These are phyloP conservation scores for Mortierella hygrophila DNA, from an alignment of 192 early-diverging fungal species.

Conservation along the genomic window DNA sequence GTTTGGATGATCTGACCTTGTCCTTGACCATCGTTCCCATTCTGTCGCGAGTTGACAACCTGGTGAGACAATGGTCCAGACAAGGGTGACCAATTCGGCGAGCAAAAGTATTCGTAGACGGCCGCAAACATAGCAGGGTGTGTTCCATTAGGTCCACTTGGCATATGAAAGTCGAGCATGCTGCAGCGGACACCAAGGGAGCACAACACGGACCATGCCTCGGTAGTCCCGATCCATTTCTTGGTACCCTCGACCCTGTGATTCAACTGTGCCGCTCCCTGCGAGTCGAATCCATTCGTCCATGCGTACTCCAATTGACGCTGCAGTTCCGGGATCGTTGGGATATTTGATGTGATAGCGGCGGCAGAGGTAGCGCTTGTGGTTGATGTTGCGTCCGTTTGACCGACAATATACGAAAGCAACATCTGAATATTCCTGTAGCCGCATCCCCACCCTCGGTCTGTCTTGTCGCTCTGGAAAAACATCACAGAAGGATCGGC, in stretches of 20 bases:
- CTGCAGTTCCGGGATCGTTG: constrained; percentile 35
- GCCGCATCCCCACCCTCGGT: constrained; percentile 79
- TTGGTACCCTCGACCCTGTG: constrained; percentile 65
- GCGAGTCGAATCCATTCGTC: constrained; percentile 65
- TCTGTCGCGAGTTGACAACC: background rate
- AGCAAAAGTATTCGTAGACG: constrained; percentile 69
- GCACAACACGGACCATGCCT: constrained; percentile 71
- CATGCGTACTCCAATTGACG: constrained; percentile 40
- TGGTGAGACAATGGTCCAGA: constrained; percentile 2
- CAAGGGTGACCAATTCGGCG: constrained; percentile 41
- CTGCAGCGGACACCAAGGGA: constrained; percentile 68
- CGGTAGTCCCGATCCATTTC: constrained; percentile 83
- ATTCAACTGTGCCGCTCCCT: constrained; percentile 67
- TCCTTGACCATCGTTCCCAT: background rate
- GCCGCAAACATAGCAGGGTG: constrained; percentile 70
- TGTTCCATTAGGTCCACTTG: constrained; percentile 64
- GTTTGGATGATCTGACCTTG: constrained; percentile 52
- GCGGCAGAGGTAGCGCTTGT: background rate
- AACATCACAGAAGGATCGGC: constrained; percentile 31
- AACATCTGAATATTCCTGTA: constrained; percentile 81
- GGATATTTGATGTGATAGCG: background rate
- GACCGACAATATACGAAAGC: constrained; percentile 60
- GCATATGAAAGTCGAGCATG: constrained; percentile 75
- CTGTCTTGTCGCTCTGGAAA: constrained; percentile 44
- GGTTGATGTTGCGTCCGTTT: background rate